A percentile compares a stretch with the other conserved stretches of the same genome.
These are phyloP conservation scores for Nicotiana sylvestris DNA, from an alignment of 257 asterid species.

Conservation along the genomic window DNA sequence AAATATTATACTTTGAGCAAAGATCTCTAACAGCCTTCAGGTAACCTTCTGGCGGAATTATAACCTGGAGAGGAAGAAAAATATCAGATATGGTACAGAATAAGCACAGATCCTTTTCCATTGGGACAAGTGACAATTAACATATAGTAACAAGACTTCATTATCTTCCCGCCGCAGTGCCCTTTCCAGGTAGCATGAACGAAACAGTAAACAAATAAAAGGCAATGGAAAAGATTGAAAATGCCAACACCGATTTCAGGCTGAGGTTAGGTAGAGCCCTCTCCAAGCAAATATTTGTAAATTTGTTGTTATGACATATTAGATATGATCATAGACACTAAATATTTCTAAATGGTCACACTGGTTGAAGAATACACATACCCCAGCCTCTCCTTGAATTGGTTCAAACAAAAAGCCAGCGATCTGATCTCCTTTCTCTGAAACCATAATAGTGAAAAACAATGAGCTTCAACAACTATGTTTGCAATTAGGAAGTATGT, in stretches of 20 bases:
- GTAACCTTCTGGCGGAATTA: conserved; percentile 92
- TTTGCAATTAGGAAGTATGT: neutral
- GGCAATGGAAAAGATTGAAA: neutral
- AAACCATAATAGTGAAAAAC: conserved; percentile 23
- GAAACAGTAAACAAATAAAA: neutral
- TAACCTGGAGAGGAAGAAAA: conserved; percentile 46
- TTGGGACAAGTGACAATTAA: neutral
- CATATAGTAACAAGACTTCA: neutral
- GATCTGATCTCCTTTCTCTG: conserved; percentile 85
- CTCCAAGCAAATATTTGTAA: neutral
- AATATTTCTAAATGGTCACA: conserved; percentile 4
- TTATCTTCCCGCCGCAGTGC: neutral
- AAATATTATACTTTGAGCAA: conserved; percentile 72
- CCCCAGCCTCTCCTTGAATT: conserved; percentile 99
- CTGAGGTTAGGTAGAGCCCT: neutral
- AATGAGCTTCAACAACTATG: conserved; percentile 14
- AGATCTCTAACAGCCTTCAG: conserved; percentile 73
- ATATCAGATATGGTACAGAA: neutral
- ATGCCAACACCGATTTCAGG: neutral
- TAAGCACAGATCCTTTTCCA: neutral
- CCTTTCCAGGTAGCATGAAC: neutral
- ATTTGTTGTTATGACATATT: neutral
- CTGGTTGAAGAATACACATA: conserved; percentile 34
- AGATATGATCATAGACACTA: neutral
- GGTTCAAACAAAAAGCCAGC: conserved; percentile 98